Conservation (phyloP, 441 rosid genomes). For the Populus hybrid region DNA sequence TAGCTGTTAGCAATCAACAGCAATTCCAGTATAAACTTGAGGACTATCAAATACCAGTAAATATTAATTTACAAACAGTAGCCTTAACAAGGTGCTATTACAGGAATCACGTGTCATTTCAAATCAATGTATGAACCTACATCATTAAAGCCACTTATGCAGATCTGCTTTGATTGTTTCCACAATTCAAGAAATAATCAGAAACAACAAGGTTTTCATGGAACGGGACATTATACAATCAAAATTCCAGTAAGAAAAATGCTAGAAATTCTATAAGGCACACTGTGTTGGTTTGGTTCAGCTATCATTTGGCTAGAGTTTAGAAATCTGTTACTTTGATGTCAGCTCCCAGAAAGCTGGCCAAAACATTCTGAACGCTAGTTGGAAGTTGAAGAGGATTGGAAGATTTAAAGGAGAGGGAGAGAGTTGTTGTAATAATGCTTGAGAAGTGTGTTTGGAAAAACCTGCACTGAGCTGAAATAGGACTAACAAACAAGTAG, state of each 20-base stretch:
- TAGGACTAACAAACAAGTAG: not conserved
- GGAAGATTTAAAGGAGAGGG: not conserved
- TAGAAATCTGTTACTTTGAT: not conserved
- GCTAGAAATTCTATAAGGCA: not conserved
- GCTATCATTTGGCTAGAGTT: not conserved
- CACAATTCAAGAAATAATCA: not conserved
- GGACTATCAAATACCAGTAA: not conserved
- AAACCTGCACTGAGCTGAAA: not conserved
- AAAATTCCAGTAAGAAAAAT: too few relatives aligned
- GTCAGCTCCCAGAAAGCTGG: not conserved
- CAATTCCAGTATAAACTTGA: not conserved
- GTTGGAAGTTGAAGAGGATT: not conserved
- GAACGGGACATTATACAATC: not conserved
- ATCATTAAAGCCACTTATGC: not conserved
- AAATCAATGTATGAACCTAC: not conserved
- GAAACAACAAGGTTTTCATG: not conserved
- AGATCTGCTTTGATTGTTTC: not conserved
- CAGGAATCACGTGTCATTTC: not conserved
- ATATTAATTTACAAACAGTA: not conserved
- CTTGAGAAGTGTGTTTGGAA: not conserved
- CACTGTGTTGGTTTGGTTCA: not conserved
- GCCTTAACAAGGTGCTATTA: not conserved
- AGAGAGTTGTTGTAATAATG: not conserved
- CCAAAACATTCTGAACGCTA: not conserved
- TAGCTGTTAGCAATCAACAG: constrained; percentile 21